Percentiles rank a stretch among this genome's conserved stretches.
Evolutionary conservation across 345 rosid genomes (phyloP).

Genomic region (Nephelium lappaceum): DNA sequence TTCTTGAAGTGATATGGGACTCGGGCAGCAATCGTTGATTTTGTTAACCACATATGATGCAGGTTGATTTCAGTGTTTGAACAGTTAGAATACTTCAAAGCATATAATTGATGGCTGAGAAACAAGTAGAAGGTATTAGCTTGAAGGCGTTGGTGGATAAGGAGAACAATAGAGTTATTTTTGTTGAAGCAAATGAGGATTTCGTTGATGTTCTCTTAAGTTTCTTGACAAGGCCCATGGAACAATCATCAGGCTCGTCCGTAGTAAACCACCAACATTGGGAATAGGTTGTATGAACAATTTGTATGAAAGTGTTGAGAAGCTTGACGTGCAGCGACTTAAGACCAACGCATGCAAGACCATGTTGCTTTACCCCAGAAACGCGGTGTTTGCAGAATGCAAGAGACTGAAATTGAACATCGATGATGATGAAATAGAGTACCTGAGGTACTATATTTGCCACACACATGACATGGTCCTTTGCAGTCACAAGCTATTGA

Average conservation of each 20-base stretch:
- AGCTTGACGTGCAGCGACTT: conserved; percentile 13
- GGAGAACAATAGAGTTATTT: conserved; percentile 22
- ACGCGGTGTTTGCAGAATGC: conserved; percentile 8
- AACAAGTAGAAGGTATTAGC: neutral
- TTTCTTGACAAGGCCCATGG: conserved; percentile 34
- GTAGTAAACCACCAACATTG: neutral
- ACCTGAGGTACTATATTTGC: neutral
- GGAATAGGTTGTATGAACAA: conserved; percentile 25
- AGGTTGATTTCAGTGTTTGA: neutral
- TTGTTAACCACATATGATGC: neutral
- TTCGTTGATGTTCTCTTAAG: conserved; percentile 32
- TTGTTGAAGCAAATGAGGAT: conserved; percentile 22
- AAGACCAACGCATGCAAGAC: conserved; percentile 14
- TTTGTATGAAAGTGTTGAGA: conserved; percentile 28
- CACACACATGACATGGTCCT: neutral
- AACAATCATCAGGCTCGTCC: conserved; percentile 16
- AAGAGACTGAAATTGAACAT: conserved; percentile 21
- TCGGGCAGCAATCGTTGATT: neutral
- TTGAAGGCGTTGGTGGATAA: conserved; percentile 32
- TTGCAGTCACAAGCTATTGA: conserved; percentile 11
- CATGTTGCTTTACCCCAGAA: conserved; percentile 27
- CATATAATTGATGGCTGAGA: neutral
- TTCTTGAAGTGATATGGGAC: too few relatives aligned
- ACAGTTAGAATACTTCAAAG: too few relatives aligned
- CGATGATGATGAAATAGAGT: neutral